Conservation (phyloP, 345 rosid species). For the Corymbia maculata region DNA sequence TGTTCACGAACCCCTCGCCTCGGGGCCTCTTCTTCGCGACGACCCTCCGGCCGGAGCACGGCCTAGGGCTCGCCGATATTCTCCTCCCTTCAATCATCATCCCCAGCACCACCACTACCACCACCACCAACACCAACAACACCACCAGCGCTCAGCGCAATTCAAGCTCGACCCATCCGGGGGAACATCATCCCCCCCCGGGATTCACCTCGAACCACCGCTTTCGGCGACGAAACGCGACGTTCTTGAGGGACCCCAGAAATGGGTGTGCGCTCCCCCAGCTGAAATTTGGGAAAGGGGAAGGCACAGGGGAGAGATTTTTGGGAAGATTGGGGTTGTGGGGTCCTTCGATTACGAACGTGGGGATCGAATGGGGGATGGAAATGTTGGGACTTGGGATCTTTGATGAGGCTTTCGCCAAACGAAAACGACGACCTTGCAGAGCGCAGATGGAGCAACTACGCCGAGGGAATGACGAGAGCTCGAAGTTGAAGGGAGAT, state of each 20-base stretch:
- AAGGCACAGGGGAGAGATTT: not conserved
- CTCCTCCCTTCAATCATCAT: constrained; percentile 66
- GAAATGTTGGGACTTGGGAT: not conserved
- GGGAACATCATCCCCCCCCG: not conserved
- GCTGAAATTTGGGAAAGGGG: not conserved
- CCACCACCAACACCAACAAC: not conserved
- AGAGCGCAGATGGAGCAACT: not conserved
- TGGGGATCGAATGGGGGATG: not conserved
- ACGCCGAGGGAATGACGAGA: not conserved
- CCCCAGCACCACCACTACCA: not conserved
- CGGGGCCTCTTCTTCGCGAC: constrained; percentile 48
- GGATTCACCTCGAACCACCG: not conserved
- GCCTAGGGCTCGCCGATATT: constrained; percentile 74
- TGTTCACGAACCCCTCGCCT: constrained; percentile 55
- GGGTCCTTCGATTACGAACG: not conserved
- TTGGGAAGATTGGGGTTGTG: not conserved
- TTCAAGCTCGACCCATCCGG: not conserved
- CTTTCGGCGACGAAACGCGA: not conserved
- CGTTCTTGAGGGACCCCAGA: not conserved
- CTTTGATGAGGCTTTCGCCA: not conserved
- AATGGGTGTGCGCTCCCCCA: not conserved
- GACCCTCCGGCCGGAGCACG: constrained; percentile 64
- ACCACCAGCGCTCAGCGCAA: not conserved
- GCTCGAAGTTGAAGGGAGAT: not conserved
- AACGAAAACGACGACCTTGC: not conserved